Conservation (phyloP, 306 rosid species). For the Comarum palustre region DNA sequence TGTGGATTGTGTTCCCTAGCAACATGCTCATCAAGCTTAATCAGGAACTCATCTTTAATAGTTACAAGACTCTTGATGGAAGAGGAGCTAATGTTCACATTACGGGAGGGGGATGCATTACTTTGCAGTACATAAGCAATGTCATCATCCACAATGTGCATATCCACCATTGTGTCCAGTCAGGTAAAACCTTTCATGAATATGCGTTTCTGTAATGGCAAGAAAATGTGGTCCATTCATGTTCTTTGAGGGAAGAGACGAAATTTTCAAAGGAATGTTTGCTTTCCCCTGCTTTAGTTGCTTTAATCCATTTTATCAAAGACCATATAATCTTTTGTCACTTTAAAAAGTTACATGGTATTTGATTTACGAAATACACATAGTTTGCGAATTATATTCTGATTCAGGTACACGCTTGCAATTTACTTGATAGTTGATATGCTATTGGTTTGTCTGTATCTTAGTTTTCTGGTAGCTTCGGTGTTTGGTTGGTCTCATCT, state of each 20-base stretch:
- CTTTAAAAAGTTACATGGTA: not conserved
- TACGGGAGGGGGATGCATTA: conserved; percentile 93
- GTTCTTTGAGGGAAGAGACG: not conserved
- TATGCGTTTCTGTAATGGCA: not conserved
- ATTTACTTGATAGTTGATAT: not conserved
- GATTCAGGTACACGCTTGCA: too few species aligned
- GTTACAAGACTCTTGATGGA: conserved; percentile 86
- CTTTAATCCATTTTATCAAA: not conserved
- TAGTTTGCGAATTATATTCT: not conserved
- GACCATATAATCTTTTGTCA: not conserved
- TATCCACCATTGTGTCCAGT: conserved; percentile 77
- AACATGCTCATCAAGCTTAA: conserved; percentile 79
- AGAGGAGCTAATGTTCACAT: conserved; percentile 94
- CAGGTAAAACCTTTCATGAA: conserved; percentile 40
- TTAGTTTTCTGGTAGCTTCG: not conserved
- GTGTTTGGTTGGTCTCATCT: not conserved
- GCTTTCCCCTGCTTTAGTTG: not conserved
- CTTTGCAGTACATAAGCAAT: conserved; percentile 83
- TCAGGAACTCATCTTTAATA: conserved; percentile 85
- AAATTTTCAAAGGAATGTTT: not conserved
- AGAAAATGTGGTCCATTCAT: not conserved
- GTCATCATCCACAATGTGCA: conserved; percentile 89
- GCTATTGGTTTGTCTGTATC: not conserved
- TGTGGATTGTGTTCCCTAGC: conserved; percentile 80
- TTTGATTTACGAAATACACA: not conserved